phyloP scores from a whole-genome alignment of 208 protist genomes.

The Crithidia sp. region DNA sequence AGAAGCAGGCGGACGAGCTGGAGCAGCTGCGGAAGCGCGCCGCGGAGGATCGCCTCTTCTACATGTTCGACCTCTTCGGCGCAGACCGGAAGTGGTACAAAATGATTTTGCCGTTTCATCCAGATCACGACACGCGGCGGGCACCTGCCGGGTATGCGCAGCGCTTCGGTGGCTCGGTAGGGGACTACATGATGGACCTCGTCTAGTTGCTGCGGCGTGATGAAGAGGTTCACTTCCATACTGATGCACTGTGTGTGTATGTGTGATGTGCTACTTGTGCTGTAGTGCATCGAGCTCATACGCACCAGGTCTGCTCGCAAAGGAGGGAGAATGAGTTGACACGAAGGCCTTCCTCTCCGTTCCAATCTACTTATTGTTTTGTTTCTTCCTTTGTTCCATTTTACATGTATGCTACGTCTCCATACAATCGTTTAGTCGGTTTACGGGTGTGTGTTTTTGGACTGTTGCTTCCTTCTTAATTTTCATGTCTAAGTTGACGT shows the following conservation, averaged over 20 bases:
- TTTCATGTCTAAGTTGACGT: neutral
- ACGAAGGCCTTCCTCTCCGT: too few species aligned
- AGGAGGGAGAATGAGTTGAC: too few species aligned
- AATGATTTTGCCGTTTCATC: slow-evolving; percentile 51
- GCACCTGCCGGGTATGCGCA: slow-evolving; percentile 28
- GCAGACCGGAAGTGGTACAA: slow-evolving; percentile 63
- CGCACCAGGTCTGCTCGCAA: neutral
- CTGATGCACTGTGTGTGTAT: slow-evolving; percentile 1
- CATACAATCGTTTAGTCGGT: too few species aligned
- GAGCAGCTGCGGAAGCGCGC: slow-evolving; percentile 24
- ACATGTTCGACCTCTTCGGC: slow-evolving; percentile 70
- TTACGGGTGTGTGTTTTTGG: too few species aligned
- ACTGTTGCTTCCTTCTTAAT: neutral
- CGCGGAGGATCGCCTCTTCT: slow-evolving; percentile 25
- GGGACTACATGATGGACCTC: slow-evolving; percentile 3
- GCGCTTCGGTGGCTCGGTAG: slow-evolving; percentile 15
- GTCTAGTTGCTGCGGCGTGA: neutral
- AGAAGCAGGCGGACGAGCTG: slow-evolving; percentile 21
- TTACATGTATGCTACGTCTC: slow-evolving; percentile 11
- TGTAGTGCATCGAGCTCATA: too few species aligned
- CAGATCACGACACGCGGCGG: slow-evolving; percentile 29
- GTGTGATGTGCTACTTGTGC: neutral
- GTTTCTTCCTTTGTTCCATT: slow-evolving; percentile 13
- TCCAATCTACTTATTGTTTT: neutral
- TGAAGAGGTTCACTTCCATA: neutral